Conservation (phyloP, 345 rosid genomes). For the Turnera subulata region DNA sequence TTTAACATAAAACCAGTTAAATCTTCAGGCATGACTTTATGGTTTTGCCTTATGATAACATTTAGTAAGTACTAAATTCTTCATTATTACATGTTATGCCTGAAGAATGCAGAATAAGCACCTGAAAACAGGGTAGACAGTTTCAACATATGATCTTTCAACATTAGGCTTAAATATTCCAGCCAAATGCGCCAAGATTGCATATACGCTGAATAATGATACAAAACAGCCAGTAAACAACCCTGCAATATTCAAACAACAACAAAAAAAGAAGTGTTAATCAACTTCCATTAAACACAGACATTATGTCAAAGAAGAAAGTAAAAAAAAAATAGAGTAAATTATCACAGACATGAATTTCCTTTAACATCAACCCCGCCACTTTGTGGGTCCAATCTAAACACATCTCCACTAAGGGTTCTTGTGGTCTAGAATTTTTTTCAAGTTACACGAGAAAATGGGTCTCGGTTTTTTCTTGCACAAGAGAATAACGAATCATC, state of each 20-base stretch:
- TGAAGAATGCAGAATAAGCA: slow-evolving; percentile 11
- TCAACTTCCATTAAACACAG: neutral
- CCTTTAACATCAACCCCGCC: neutral
- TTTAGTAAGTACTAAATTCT: too few relatives aligned
- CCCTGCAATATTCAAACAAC: slow-evolving; percentile 41
- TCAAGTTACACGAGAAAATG: too few relatives aligned
- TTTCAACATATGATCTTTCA: slow-evolving; percentile 60
- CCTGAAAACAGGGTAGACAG: slow-evolving; percentile 96
- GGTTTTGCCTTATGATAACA: too few relatives aligned
- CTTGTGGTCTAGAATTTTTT: neutral
- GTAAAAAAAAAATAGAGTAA: too few relatives aligned
- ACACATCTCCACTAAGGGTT: neutral
- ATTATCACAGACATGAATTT: too few relatives aligned
- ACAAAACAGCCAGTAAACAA: slow-evolving; percentile 85
- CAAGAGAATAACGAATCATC: neutral
- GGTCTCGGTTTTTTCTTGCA: too few relatives aligned
- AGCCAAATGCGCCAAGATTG: slow-evolving; percentile 70
- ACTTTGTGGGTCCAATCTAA: neutral
- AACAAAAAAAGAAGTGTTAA: neutral
- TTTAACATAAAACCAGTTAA: too few relatives aligned
- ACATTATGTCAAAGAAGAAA: too few relatives aligned
- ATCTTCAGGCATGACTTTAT: too few relatives aligned
- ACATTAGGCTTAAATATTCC: slow-evolving; percentile 57
- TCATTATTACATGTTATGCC: too few relatives aligned
- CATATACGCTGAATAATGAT: slow-evolving; percentile 69